Evolutionary conservation across 2,329 filamentous ascomycete species (phyloP), one percentile per base, ranked within the genome.

Genomic region (Epichloe typhina): DNA sequence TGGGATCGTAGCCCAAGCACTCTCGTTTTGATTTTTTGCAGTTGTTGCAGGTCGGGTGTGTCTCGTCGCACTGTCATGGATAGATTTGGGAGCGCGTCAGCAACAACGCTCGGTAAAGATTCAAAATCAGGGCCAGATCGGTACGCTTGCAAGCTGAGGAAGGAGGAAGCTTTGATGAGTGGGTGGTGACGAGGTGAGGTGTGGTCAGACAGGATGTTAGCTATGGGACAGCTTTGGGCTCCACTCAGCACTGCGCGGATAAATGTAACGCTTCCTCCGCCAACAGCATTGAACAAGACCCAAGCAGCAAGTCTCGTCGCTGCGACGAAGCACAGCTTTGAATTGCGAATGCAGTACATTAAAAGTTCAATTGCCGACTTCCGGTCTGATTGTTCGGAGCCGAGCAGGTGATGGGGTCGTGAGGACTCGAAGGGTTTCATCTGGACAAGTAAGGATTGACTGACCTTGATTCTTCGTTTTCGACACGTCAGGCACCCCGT

Each of bases 21-120:
- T 91, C 86, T 62, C 87, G 86, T 70, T 91, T 93, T 58, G 85
- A 89, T 67, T 93, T 93, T 84, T 84, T 83, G 71, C 87, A 93
- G 64, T 93, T 88, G 70, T 88, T 83, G 74, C 93, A 98, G 53
- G 84, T 83, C 21, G 93, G 93, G 68, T 95, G 89, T 54, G 82
- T 83, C 75, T 98, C 93, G 79, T 97, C 93, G 72, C 93, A 98
- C 93, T 96, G 31, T 38, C 9, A 19, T 39, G 19, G 23, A 21
- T 17, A 3, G 19, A 17, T 17, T 37, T 33, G 8, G 45, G 26
- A n/a, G 35, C n/a, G 12, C 41, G 52, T 51, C 44, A 53, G 52
- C 49, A 49, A 45, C 51, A 53, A 56, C 50, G 41, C 50, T 38
- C 15, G 36, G 31, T 39, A 13, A 35, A 6, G 19, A 38, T 12